These are phyloP conservation scores for Aphanoascus verrucosus DNA, from an alignment of 2,329 filamentous ascomycete genomes.

Conservation along the genomic window DNA sequence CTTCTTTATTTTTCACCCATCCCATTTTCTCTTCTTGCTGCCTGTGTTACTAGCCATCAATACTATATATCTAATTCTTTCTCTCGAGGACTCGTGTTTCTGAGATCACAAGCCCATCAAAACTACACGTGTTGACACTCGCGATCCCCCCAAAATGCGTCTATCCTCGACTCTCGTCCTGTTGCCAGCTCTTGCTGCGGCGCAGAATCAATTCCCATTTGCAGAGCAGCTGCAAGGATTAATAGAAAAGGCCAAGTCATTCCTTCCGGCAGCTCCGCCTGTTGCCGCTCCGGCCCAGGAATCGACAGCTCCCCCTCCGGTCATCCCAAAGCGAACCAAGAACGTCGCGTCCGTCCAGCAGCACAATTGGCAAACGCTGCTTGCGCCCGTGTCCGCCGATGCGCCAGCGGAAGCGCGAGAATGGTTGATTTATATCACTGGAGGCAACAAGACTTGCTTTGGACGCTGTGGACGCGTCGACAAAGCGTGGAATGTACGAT, in stretches of 20 bases:
- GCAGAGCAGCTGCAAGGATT: slow-evolving; percentile 37
- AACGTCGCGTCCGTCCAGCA: slow-evolving; percentile 45
- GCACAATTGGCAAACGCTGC: slow-evolving; percentile 47
- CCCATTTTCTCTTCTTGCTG: background rate
- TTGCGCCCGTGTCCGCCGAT: slow-evolving; percentile 37
- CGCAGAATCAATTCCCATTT: slow-evolving; percentile 48
- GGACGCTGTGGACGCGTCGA: slow-evolving; percentile 47
- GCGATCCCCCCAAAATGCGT: slow-evolving; percentile 14
- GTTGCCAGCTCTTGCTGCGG: slow-evolving; percentile 59
- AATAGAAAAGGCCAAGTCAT: slow-evolving; percentile 44
- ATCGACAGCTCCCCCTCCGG: slow-evolving; percentile 29
- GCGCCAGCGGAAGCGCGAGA: slow-evolving; percentile 31
- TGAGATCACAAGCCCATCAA: background rate
- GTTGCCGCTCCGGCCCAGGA: slow-evolving; percentile 32
- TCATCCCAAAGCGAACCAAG: slow-evolving; percentile 41
- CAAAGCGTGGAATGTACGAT: slow-evolving; percentile 41
- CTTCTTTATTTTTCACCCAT: background rate
- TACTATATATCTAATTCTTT: slow-evolving; percentile 4
- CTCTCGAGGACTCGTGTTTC: background rate
- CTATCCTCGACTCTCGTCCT: slow-evolving; percentile 45
- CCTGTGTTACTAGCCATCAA: background rate
- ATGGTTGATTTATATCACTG: slow-evolving; percentile 53
- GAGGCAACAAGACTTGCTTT: slow-evolving; percentile 55
- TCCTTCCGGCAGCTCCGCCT: slow-evolving; percentile 41
- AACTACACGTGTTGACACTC: background rate